Evolutionary conservation across 2,329 filamentous ascomycete species (phyloP), one percentile per base, ranked within the genome.

Genomic region (Blastomyces emzantsi): DNA sequence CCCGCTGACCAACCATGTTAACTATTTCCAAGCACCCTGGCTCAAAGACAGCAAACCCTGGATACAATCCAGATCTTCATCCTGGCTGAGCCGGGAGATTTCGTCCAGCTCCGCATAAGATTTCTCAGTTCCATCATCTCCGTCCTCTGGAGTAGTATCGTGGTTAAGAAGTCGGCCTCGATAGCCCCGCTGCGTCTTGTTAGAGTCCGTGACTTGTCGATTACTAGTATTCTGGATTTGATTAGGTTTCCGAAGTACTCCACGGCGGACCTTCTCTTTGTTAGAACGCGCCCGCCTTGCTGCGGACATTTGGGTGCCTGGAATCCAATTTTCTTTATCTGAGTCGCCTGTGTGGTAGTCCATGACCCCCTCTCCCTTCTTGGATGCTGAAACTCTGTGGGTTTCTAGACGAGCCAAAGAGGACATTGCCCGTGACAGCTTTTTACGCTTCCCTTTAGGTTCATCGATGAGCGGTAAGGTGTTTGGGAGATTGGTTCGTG

Each of bases 291-390:
- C 69, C 4, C 72, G 71, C 45, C 74, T 74, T 62, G 74, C 83
- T 47, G 73, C 71, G 13, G 76, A 72, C 22, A 70, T 67, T 45
- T 75, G 74, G 28, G 79, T 81, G 3, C 80, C 80, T 1, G 83
- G 83, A 51, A 82, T 76, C 85, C 91, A 95, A 72, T 97, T 97
- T 78, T 97, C 93, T 77, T 97, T 97, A 74, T 97, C 93, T 1
- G 91, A 96, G 70, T 96, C 92, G 59, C 85, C 81, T 74, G 77
- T 84, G 19, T 84, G 73, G 69, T 79, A 69, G 60, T 64, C 45
- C 43, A 36, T 28, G 52, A 43, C 19, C 36, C 33, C 45, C 49
- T 61, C 47, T 30, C 19, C 36, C 5, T 25, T 7, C 25, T 57
- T 62, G 43, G 77, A 74, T 64, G 76, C 77, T 19, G 66, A 61